Base-by-base conservation (phyloP, 2,329 filamentous ascomycete genomes). In the Arthrinium phaeospermum region DNA sequence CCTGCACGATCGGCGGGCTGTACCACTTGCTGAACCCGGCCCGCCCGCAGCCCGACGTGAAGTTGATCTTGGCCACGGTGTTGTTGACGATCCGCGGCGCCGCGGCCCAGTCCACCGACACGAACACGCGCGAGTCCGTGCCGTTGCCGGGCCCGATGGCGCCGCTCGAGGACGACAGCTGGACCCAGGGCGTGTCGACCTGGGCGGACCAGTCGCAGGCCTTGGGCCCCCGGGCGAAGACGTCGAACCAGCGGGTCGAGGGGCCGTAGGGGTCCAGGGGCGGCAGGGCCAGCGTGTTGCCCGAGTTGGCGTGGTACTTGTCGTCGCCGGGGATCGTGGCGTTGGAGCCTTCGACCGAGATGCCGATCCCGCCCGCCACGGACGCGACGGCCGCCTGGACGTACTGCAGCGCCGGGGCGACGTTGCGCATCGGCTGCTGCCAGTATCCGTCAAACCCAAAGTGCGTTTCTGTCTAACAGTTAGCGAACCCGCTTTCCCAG, bases 401-500 rank as follows among this genome's bases (percentile, higher is more conserved):
- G 75, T 89, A 91, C 6, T 86, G 82, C 74, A 93, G 84, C 10
- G 88, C 86, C 0, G 91, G 91, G 1, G 92, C 86, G 0, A 87
- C 87, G 77, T 94, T 92, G 46, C 91, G 85, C 91, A 93, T 93
- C 0, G 92, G 91, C 78, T 93, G 91, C 80, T 94, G 92, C 91
- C 91, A 89, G 79, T 86, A 86, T 68, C 83, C 85, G 70, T 88
- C 83, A 67, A 87, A 89, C 27, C 87, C 87, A 12, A 89, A 80
- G 75, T 89, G 88, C 0, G 86, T 88, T 82, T 89, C 82, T 83
- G 47, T 6, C 2, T 1, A 37, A 22, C 61, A n/a, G 72, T 75
- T 22, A 37, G 70, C 53, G 19, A 49, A 12, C 6, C 1, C 57
- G 7, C 3, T 68, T 34, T 12, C 45, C 47, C 4, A 1, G n/a